Conservation (phyloP, 2,329 filamentous ascomycete genomes). For the Ramularia endophylla region DNA sequence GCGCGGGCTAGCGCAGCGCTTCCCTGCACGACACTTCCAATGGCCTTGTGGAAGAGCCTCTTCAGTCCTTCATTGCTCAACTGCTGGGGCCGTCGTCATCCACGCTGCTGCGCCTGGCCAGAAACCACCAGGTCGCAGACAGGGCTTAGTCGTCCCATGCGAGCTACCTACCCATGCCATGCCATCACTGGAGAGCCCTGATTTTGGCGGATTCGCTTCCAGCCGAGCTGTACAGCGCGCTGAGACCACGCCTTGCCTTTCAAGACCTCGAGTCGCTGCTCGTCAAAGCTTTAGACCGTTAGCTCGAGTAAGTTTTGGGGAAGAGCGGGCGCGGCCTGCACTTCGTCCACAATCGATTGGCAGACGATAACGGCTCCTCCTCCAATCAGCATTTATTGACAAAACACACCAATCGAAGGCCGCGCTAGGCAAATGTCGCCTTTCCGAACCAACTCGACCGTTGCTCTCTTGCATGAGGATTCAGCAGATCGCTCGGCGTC, state of each 20-base stretch:
- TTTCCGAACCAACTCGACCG: slow-evolving; percentile 3
- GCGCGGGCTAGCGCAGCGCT: slow-evolving; percentile 13
- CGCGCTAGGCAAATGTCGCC: too few relatives aligned
- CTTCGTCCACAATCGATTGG: too few relatives aligned
- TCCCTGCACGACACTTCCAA: slow-evolving; percentile 15
- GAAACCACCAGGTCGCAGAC: neutral
- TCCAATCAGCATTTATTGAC: slow-evolving; percentile 1
- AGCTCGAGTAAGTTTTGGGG: too few relatives aligned
- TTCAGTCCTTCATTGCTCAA: slow-evolving; percentile 16
- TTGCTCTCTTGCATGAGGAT: too few relatives aligned
- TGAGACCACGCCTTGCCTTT: neutral
- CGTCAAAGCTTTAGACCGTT: neutral
- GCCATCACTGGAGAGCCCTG: too few relatives aligned
- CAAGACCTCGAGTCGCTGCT: slow-evolving; percentile 5
- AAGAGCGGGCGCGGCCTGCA: too few relatives aligned
- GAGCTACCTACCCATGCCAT: too few relatives aligned
- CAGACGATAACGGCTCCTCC: too few relatives aligned
- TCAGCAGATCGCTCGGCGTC: too few relatives aligned
- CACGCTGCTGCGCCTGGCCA: slow-evolving; percentile 2
- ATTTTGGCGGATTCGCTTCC: too few relatives aligned
- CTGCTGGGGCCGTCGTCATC: slow-evolving; percentile 6
- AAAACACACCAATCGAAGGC: too few relatives aligned
- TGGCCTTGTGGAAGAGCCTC: slow-evolving; percentile 10
- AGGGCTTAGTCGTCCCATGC: neutral
- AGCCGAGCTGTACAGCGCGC: neutral